A percentile compares a stretch with the other conserved stretches of the same genome.
Conservation (phyloP, 345 rosid species). For the Linum usitatissimum region DNA sequence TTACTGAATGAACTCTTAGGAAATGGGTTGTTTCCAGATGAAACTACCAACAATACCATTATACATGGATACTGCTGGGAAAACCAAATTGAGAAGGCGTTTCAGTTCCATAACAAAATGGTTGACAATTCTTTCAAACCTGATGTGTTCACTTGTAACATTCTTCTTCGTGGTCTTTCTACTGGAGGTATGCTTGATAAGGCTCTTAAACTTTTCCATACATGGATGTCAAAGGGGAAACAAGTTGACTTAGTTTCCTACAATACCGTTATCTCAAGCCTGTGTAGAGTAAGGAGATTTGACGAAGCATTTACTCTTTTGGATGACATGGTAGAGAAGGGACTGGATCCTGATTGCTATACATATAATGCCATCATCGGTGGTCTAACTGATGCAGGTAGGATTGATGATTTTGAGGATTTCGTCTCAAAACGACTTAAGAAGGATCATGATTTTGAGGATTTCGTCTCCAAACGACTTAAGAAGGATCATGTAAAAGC, state of each 20-base stretch:
- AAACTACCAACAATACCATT: constrained; percentile 54
- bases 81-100: constrained; percentile 64
- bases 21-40: constrained; percentile 53
- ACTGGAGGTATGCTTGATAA: constrained; percentile 61
- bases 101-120: constrained; percentile 64
- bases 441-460: constrained; percentile 39
- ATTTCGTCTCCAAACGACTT: constrained; percentile 36
- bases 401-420: constrained; percentile 44
- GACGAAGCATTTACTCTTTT: constrained; percentile 63
- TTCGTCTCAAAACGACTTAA: constrained; percentile 38
- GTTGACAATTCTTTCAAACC: constrained; percentile 66
- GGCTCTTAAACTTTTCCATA: constrained; percentile 65
- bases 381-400: constrained; percentile 45
- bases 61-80: constrained; percentile 65
- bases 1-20: constrained; percentile 57
- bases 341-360: constrained; percentile 52
- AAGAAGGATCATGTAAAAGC: constrained; percentile 31
- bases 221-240: constrained; percentile 51
- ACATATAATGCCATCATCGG: constrained; percentile 48
- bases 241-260: constrained; percentile 51
- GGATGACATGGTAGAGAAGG: constrained; percentile 53
- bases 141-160: constrained; percentile 46
- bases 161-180: constrained; percentile 74
- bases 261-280: constrained; percentile 64
- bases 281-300: constrained; percentile 55